Base-by-base conservation (phyloP, 2,329 filamentous ascomycete genomes). In the Passalora sequoiae region DNA sequence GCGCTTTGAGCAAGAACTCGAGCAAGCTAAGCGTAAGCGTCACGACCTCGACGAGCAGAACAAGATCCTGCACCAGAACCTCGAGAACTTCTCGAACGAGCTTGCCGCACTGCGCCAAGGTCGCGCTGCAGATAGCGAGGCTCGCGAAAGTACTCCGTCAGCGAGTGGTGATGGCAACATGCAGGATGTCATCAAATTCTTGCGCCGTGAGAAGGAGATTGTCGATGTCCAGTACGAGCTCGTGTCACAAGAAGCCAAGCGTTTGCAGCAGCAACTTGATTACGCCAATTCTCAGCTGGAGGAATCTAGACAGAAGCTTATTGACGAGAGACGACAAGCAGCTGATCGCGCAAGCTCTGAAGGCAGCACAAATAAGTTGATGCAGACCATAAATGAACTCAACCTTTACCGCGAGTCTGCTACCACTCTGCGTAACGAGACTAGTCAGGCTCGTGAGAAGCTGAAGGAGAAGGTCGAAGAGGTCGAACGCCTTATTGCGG, bases 331-430 rank as follows among this genome's bases (percentile, higher is more conserved):
- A 20, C 81, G 83, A 36, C 75, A 83, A 29, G 80, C 89, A 43
- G 77, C 82, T 1, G 86, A 94, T 53, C 82, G 75, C 45, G 79
- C 85, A 36, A 78, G 84, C 51, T 83, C 76, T 43, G 83, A 84
- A 9, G 76, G 86, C 60, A 87, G 82, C 38, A 88, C 96, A 61
- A 88, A 86, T 60, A 89, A 94, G 58, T 76, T 98, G 4, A 89
- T 95, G 80, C 83, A 94, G 53, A 96, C 94, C 52, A 78, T 98
- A 48, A 92, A 94, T 59, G 89, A 98, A 66, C 79, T 98, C 47
- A 98, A 98, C 58, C 74, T 96, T 12, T 94, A 94, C 73, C 85
- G 92, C 8, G 92, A 98, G 68, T 96, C 89, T 70, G 95, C 86
- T 56, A 86, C 86, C 44, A 92, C 91, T 1, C 75, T 98, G 12